phyloP scores from a whole-genome alignment of 2,329 filamentous ascomycete genomes.

The Fusarium irregulare region DNA sequence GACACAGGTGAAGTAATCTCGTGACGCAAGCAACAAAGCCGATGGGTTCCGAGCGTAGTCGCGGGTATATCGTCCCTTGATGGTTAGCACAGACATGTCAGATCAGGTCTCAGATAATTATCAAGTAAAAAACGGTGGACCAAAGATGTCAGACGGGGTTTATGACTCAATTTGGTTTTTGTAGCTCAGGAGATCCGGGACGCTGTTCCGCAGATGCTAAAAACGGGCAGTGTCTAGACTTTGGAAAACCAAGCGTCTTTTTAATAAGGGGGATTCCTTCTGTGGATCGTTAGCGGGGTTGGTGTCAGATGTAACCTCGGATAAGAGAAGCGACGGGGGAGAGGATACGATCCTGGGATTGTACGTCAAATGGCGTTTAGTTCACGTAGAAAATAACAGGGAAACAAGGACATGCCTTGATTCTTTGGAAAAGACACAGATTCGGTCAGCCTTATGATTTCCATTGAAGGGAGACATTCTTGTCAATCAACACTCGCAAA shows the following conservation, averaged over 20 bases:
- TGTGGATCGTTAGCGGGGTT: not conserved
- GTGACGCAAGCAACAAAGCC: not conserved
- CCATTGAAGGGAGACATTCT: not conserved
- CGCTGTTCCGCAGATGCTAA: not conserved
- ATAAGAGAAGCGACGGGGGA: not conserved
- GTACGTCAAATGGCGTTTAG: conserved; percentile 1
- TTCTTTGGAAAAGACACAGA: not conserved
- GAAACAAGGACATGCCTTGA: not conserved
- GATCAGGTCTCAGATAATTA: not conserved
- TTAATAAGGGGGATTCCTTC: not conserved
- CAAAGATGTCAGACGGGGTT: not conserved
- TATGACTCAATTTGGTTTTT: conserved; percentile 14
- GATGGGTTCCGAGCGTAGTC: conserved; percentile 11
- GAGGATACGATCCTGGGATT: not conserved
- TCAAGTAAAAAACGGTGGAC: not conserved
- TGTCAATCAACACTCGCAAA: not conserved
- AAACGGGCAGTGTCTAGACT: not conserved
- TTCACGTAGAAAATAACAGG: conserved; percentile 1
- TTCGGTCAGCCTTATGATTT: conserved; percentile 9
- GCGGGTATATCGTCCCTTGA: not conserved
- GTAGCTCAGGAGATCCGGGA: conserved; percentile 1
- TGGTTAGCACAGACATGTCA: conserved; percentile 7
- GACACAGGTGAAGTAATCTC: not conserved
- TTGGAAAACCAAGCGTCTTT: not conserved
- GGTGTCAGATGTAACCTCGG: conserved; percentile 18